Evolutionary conservation across 2,329 filamentous ascomycete species (phyloP).

Genomic region (Phaeophleospora eucalypticola): DNA sequence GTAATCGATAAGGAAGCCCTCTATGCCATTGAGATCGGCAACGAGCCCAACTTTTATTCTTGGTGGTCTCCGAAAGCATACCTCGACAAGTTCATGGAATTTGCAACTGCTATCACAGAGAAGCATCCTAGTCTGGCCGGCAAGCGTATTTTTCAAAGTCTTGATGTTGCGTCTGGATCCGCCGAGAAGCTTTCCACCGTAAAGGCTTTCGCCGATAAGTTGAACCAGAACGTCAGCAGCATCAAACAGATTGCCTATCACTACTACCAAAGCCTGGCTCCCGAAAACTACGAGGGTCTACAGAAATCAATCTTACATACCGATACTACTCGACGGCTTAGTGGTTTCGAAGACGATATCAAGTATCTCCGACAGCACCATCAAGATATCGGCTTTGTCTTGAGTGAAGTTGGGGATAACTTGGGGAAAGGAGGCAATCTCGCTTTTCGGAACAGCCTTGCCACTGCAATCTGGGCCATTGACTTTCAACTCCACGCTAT

Average conservation of each 20-base stretch:
- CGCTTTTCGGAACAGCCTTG: constrained; percentile 10
- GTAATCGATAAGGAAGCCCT: constrained; percentile 7
- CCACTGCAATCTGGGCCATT: constrained; percentile 8
- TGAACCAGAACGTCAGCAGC: not conserved
- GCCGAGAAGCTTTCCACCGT: too few relatives aligned
- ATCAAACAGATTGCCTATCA: constrained; percentile 12
- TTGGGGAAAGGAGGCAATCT: constrained; percentile 3
- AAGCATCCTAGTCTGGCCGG: constrained; percentile 1
- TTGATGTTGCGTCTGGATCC: constrained; percentile 10
- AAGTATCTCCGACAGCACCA: too few relatives aligned
- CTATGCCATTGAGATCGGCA: constrained; percentile 11
- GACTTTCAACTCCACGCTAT: constrained; percentile 10
- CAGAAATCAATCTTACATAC: too few relatives aligned
- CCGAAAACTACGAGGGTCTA: not conserved
- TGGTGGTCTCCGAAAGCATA: too few relatives aligned
- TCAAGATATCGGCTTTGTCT: constrained; percentile 4
- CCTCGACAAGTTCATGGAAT: constrained; percentile 4
- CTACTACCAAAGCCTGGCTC: constrained; percentile 9
- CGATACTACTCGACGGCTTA: too few relatives aligned
- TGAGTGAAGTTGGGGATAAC: constrained; percentile 8
- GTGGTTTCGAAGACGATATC: too few relatives aligned
- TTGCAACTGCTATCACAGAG: constrained; percentile 4
- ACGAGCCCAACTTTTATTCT: constrained; percentile 10
- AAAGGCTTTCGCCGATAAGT: too few relatives aligned
- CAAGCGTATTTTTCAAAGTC: constrained; percentile 7